Evolutionary conservation across 176 grass and related monocot species (phyloP).

Genomic region (Alopecurus myosuroides): DNA sequence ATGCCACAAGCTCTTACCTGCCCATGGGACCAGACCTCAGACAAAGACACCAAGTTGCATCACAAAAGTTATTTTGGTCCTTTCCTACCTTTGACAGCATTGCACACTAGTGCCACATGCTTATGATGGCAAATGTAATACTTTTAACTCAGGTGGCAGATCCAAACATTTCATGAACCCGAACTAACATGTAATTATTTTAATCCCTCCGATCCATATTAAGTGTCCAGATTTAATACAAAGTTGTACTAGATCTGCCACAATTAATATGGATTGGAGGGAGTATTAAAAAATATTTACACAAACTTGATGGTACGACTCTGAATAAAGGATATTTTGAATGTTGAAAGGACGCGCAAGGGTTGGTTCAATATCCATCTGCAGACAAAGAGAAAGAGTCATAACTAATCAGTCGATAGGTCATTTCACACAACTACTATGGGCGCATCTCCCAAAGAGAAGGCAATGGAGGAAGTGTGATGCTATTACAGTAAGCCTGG

Average conservation of each 20-base stretch:
- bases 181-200: neutral
- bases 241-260: too few species aligned
- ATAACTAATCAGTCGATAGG: constrained; percentile 2
- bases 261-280: too few species aligned
- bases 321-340: constrained; percentile 79
- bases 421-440: constrained; percentile 10
- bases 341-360: constrained; percentile 74
- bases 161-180: neutral
- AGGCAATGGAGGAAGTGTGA: too few species aligned
- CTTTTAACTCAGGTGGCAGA: neutral
- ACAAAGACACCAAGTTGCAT: neutral
- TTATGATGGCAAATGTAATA: neutral
- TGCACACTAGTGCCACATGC: neutral
- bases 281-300: neutral
- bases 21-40: neutral
- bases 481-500: neutral
- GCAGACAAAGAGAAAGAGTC: constrained; percentile 31
- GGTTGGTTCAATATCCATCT: constrained; percentile 81
- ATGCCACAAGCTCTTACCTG: neutral
- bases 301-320: neutral
- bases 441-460: neutral
- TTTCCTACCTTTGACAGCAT: neutral
- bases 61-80: neutral
- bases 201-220: too few species aligned
- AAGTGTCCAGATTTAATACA: too few species aligned